phyloP scores from a whole-genome alignment of 2,329 filamentous ascomycete species.

The Calonectria hawksworthii region DNA sequence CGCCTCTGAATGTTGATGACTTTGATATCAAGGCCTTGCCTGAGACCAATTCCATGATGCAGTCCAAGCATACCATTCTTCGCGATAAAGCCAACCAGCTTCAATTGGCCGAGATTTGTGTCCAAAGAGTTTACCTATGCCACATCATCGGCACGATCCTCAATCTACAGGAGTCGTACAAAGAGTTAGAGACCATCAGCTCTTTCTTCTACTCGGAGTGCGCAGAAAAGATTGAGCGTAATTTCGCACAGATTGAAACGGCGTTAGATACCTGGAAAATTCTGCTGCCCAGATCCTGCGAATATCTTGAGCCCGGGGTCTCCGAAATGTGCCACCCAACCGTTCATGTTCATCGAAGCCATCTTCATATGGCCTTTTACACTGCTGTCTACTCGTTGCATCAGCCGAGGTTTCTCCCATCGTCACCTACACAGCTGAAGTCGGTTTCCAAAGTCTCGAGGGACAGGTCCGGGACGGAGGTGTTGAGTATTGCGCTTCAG shows the following conservation, averaged over 20 bases:
- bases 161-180: neutral
- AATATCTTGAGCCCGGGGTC: neutral
- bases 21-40: conserved; percentile 1
- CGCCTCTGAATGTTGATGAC: neutral
- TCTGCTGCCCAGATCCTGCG: neutral
- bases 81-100: neutral
- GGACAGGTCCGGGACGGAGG: neutral
- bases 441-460: neutral
- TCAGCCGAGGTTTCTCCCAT: neutral
- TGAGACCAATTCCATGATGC: neutral
- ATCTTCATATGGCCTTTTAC: neutral
- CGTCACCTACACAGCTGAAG: neutral
- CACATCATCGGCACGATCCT: neutral
- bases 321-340: neutral
- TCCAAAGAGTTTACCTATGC: neutral
- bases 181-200: neutral
- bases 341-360: conserved; percentile 3
- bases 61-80: neutral
- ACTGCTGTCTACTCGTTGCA: neutral
- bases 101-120: neutral
- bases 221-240: neutral
- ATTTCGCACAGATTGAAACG: neutral
- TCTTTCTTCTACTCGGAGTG: neutral
- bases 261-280: conserved; percentile 5
- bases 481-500: neutral